Base-by-base conservation (phyloP, 805 yeast species). In the Saccharomycopsis sp. region DNA sequence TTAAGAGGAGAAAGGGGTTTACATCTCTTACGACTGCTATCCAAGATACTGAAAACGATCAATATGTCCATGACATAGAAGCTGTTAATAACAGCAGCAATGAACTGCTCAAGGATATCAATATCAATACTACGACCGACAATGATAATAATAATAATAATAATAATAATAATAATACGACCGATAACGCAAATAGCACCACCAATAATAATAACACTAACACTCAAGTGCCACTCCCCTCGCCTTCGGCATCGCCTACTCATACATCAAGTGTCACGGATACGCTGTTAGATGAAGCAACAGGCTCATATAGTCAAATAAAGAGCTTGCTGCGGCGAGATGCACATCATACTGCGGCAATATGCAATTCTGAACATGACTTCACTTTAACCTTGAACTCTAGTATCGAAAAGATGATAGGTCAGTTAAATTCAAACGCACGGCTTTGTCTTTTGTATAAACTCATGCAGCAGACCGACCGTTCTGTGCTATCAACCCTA, bases 161-260 rank as follows among this genome's bases (percentile, higher is more conserved):
- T 47, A 5, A 24, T 34, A 42, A 20, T 24, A 44, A 47, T 22
- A 25, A 17, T 1, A 54, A 17, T 34, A 54, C 14, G 23, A 50
- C 24, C 24, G 25, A 25, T 15, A 29, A 56, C 25, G 47, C 19
- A 14, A 20, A 15, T 25, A 25, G 7, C 15, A 41, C 12, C 51
- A 23, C 3, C 25, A 56, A 12, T 3, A 44, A 2, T 52, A 24
- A 49, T 50, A 19, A 23, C 5, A 14, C 19, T 19, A 23, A 19
- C 52, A 41, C 56, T 35, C 84, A 78, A 59, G 69, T 81, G n/a
- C 87, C 88, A 0, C 72, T 84, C 20, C 89, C 89, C 0, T 84
- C 87, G 8, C 89, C 89, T 0, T 81, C 85, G 63, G 86, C 86
- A 0, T 81, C 84, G 1, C 86, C 85, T 1, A 73, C 73, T 2